Evolutionary conservation across 768 basidiomycete species (phyloP).

Genomic region (Lenzites betulinus): DNA sequence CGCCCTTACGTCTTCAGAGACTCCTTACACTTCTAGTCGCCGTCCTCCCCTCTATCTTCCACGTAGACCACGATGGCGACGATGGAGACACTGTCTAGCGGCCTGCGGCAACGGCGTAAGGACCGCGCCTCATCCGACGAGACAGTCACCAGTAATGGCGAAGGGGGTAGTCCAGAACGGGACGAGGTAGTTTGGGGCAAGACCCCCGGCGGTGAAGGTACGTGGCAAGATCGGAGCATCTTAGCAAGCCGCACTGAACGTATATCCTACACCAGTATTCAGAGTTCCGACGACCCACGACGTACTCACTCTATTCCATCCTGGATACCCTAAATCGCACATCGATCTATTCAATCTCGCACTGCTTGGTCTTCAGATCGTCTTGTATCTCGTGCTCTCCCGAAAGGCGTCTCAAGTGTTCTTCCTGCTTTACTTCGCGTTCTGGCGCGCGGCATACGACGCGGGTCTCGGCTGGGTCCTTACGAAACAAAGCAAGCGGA

Average conservation of each 20-base stretch:
- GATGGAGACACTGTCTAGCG: conserved; percentile 16
- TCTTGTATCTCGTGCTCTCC: conserved; percentile 71
- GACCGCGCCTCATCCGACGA: conserved; percentile 13
- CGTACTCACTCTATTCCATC: conserved; percentile 85
- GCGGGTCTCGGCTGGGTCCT: conserved; percentile 92
- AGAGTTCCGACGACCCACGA: conserved; percentile 91
- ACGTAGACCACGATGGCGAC: conserved; percentile 18
- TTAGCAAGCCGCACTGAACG: neutral
- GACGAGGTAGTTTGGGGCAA: conserved; percentile 87
- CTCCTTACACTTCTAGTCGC: too few species aligned
- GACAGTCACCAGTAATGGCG: conserved; percentile 8
- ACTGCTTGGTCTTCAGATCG: conserved; percentile 73
- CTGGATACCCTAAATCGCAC: conserved; percentile 82
- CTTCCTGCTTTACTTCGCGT: conserved; percentile 88
- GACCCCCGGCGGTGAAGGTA: conserved; percentile 79
- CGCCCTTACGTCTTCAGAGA: conserved; percentile 14
- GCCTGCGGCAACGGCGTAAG: conserved; percentile 25
- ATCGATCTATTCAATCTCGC: conserved; percentile 85
- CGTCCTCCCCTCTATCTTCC: conserved; percentile 5
- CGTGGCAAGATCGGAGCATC: conserved; percentile 14
- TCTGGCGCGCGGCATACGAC: conserved; percentile 93
- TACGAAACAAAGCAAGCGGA: conserved; percentile 93
- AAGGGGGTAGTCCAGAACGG: conserved; percentile 16
- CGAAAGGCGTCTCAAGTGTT: conserved; percentile 56
- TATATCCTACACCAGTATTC: conserved; percentile 62